Conservation (phyloP, 2,329 filamentous ascomycete genomes). For the Endoconidiophora laricicola region DNA sequence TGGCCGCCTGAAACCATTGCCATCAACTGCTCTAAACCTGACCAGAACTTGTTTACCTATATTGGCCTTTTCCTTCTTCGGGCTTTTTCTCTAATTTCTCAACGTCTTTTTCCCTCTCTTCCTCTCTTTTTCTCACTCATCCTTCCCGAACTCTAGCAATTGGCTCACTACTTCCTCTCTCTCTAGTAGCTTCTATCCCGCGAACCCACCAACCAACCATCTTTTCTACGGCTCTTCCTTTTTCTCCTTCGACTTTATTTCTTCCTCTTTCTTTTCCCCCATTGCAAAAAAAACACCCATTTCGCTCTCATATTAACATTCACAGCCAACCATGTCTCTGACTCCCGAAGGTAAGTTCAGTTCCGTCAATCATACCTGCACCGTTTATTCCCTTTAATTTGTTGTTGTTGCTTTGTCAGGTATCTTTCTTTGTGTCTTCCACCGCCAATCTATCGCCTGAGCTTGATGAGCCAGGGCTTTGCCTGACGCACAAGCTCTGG, state of each 20-base stretch:
- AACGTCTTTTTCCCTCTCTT: no score
- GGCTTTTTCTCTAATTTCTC: no score
- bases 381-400: no score
- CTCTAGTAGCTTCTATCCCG: neutral
- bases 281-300: constrained; percentile 5
- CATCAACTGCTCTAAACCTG: neutral
- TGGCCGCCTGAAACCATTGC: neutral
- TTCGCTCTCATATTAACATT: constrained; percentile 13
- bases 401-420: no score
- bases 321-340: constrained; percentile 12
- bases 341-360: constrained; percentile 26
- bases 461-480: no score
- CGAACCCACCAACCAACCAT: no score
- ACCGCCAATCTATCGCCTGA: no score
- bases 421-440: no score
- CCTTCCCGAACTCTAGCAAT: neutral
- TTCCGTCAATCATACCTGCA: no score
- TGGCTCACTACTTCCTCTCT: neutral
- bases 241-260: neutral
- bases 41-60: no score
- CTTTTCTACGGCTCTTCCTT: neutral
- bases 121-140: no score
- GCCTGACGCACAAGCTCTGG: neutral
- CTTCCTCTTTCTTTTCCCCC: neutral
- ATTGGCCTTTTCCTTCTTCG: neutral